Base-by-base conservation (phyloP, 1,284 basidiomycete genomes). In the Grifola frondosa region DNA sequence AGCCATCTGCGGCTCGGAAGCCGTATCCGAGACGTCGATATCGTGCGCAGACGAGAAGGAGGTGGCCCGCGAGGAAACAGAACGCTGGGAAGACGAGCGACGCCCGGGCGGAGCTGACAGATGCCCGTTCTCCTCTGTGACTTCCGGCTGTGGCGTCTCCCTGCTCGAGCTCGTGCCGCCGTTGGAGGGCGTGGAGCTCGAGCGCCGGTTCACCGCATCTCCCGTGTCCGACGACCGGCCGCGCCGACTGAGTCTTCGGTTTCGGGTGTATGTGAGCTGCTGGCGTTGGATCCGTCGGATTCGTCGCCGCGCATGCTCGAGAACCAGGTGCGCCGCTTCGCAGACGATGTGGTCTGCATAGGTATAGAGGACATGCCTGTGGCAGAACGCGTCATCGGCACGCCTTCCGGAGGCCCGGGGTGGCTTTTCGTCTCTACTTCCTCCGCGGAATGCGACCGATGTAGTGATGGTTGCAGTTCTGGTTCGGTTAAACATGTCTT, bases 271-370 rank as follows among this genome's bases (percentile, higher is more conserved):
- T 35, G 28, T 16, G 43, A 21, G 4, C 46, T 22, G 15, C 44
- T 42, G 17, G 49, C 30, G 11, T 59, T 41, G 20, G 40, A 42
- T 30, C 47, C 52, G 9, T 64, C 64, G 11, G 39, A 30, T n/a
- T 59, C 65, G 3, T 52, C 58, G 10, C 55, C 61, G 37, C 51
- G 42, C 20, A 54, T 47, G 12, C 53, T 53, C 24, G 57, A 50
- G 41, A 74, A 67, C 71, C 73, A 70, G 19, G 71, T 69, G 12
- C 63, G 62, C n/a, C 68, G 66, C 20, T 57, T 57, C n/a, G 57
- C 34, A 20, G 47, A 28, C 1, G 61, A 49, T 4, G 33, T 33
- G 40, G 35, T 45, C 17, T 40, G 11, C 3, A 45, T 42, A 15
- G 57, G 40, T 17, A 52, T 37, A 12, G 49, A 30, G 39, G 8